Evolutionary conservation across 2,329 filamentous ascomycete genomes (phyloP).

Genomic region (Ascocoryne sarcoides): DNA sequence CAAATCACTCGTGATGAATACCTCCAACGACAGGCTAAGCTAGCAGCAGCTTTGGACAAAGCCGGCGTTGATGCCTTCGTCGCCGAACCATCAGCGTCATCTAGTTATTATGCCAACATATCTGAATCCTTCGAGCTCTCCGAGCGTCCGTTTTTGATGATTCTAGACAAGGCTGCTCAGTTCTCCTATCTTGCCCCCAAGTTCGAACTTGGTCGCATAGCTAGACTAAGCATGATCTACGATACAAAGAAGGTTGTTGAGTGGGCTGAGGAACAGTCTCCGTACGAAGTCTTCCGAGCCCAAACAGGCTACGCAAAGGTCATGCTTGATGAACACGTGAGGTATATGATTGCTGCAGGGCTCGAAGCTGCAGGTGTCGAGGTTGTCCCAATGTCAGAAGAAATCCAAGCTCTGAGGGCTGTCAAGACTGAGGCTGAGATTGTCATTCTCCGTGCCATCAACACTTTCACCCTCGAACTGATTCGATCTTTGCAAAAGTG

Average conservation of each 20-base stretch:
- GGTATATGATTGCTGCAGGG: slow-evolving; percentile 53
- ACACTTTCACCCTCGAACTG: slow-evolving; percentile 51
- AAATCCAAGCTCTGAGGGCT: slow-evolving; percentile 48
- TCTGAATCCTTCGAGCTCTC: slow-evolving; percentile 52
- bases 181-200: slow-evolving; percentile 50
- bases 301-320: slow-evolving; percentile 33
- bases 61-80: slow-evolving; percentile 45
- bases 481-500: slow-evolving; percentile 47
- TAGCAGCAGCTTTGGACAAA: slow-evolving; percentile 14
- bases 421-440: slow-evolving; percentile 48
- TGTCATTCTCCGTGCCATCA: slow-evolving; percentile 48
- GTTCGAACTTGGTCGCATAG: slow-evolving; percentile 50
- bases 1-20: slow-evolving; percentile 17
- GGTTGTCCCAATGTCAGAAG: slow-evolving; percentile 41
- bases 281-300: slow-evolving; percentile 44
- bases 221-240: slow-evolving; percentile 46
- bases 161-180: slow-evolving; percentile 40
- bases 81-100: slow-evolving; percentile 54
- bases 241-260: slow-evolving; percentile 43
- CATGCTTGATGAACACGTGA: slow-evolving; percentile 56
- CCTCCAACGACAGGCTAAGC: slow-evolving; percentile 12
- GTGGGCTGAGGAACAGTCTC: slow-evolving; percentile 56
- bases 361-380: slow-evolving; percentile 43
- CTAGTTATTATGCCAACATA: slow-evolving; percentile 53
- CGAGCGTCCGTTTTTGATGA: slow-evolving; percentile 53